A percentile compares a stretch with the other conserved stretches of the same genome.
phyloP scores from a whole-genome alignment of 2,329 filamentous ascomycete species.

The Scleromitrula shiraiana region DNA sequence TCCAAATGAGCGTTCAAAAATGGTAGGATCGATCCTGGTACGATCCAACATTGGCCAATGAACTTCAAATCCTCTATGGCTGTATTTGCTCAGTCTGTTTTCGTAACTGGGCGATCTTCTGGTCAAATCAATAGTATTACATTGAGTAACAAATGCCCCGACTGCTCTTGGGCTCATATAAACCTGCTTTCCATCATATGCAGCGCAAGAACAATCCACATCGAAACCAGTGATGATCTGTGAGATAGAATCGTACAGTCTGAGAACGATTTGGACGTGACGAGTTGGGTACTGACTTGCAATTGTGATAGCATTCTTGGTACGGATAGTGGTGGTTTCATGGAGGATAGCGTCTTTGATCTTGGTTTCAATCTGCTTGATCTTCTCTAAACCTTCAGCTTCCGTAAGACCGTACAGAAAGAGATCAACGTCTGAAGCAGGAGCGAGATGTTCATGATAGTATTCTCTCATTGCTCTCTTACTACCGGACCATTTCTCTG shows the following conservation, averaged over 20 bases:
- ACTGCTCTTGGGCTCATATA: conserved; percentile 71
- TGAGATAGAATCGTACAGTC: conserved; percentile 74
- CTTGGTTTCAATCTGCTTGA: conserved; percentile 69
- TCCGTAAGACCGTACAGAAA: conserved; percentile 77
- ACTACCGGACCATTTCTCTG: conserved; percentile 49
- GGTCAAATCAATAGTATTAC: conserved; percentile 71
- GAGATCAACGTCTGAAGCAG: conserved; percentile 79
- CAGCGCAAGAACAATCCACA: conserved; percentile 75
- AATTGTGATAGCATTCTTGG: conserved; percentile 83
- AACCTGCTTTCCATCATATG: conserved; percentile 74
- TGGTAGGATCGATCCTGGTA: conserved; percentile 72
- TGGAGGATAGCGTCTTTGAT: conserved; percentile 69
- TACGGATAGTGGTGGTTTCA: conserved; percentile 78
- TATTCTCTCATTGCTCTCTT: conserved; percentile 61
- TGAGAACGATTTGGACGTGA: conserved; percentile 76
- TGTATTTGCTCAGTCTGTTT: conserved; percentile 79
- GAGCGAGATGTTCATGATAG: conserved; percentile 74
- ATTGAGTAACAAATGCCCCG: conserved; percentile 72
- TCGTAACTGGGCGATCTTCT: conserved; percentile 81
- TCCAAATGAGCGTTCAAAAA: conserved; percentile 74
- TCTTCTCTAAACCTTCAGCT: conserved; percentile 72
- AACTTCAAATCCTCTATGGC: conserved; percentile 75
- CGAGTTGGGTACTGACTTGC: conserved; percentile 75
- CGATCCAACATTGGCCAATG: conserved; percentile 71
- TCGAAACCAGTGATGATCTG: conserved; percentile 86